These are phyloP conservation scores for Podospora tetraspora DNA, from an alignment of 495 filamentous ascomycete species.

Conservation along the genomic window DNA sequence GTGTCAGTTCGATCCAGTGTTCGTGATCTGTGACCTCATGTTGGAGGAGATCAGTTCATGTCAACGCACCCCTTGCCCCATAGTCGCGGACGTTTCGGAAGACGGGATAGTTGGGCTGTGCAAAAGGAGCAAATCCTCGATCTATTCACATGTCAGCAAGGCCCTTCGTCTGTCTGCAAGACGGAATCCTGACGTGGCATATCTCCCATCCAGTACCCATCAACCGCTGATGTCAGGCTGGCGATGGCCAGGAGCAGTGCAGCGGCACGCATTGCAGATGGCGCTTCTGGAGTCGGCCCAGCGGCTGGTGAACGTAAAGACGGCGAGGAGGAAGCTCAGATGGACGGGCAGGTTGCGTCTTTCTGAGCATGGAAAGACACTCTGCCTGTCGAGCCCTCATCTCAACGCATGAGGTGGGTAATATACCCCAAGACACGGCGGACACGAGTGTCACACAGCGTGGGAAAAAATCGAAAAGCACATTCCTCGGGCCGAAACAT, in stretches of 20 bases:
- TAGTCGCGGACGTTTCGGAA: constrained; percentile 59
- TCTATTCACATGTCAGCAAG: constrained; percentile 26
- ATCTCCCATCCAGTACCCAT: constrained; percentile 44
- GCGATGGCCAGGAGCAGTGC: constrained; percentile 36
- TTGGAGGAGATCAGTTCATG: neutral
- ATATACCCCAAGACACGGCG: neutral
- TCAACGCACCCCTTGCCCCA: constrained; percentile 50
- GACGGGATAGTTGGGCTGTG: constrained; percentile 42
- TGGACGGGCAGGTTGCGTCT: neutral
- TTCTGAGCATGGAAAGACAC: neutral
- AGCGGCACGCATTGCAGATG: constrained; percentile 33
- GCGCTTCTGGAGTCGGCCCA: neutral
- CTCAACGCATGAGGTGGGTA: neutral
- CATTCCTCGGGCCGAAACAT: neutral
- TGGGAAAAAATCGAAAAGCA: neutral
- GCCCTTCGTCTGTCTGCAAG: neutral
- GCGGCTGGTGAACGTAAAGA: neutral
- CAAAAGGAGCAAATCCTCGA: constrained; percentile 45
- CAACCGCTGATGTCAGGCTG: constrained; percentile 32
- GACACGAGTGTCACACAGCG: neutral
- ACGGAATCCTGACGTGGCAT: constrained; percentile 32
- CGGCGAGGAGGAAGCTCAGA: neutral
- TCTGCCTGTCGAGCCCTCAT: neutral
- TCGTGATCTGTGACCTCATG: neutral
- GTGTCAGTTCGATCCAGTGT: neutral